These are phyloP conservation scores for Fusarium siculi DNA, from an alignment of 2,329 filamentous ascomycete species.

Conservation along the genomic window DNA sequence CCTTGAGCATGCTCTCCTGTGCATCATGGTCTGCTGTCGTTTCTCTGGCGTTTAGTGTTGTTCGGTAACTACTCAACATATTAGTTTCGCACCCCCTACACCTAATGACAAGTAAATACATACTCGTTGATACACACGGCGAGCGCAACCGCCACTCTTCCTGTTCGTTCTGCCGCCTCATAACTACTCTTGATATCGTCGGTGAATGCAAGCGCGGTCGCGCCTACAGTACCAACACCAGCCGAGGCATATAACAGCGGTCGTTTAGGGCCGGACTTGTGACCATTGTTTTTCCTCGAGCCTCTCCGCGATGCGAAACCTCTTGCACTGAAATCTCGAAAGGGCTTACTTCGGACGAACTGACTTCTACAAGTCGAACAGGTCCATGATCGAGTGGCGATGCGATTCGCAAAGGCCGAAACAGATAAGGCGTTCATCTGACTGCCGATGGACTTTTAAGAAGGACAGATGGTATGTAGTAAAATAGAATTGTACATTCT, in stretches of 20 bases:
- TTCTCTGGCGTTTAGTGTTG: conserved; percentile 78
- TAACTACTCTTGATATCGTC: conserved; percentile 82
- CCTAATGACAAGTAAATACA: conserved; percentile 14
- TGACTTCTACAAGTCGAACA: conserved; percentile 59
- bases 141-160: conserved; percentile 79
- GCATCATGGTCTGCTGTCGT: conserved; percentile 70
- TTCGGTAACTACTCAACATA: conserved; percentile 75
- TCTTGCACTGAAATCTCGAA: conserved; percentile 41
- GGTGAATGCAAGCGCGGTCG: conserved; percentile 64
- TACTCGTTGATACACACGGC: conserved; percentile 91
- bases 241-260: conserved; percentile 61
- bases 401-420: conserved; percentile 52
- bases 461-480: conserved; percentile 4
- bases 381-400: conserved; percentile 56
- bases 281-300: conserved; percentile 36
- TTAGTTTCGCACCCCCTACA: neutral
- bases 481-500: conserved; percentile 39
- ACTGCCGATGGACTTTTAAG: conserved; percentile 30
- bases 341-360: conserved; percentile 47
- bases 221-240: conserved; percentile 60
- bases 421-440: conserved; percentile 57
- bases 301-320: conserved; percentile 47
- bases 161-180: conserved; percentile 78
- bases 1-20: conserved; percentile 74
- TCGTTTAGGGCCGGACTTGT: conserved; percentile 42